Conservation (phyloP, 768 basidiomycete species). For the Hortiboletus campestris region DNA sequence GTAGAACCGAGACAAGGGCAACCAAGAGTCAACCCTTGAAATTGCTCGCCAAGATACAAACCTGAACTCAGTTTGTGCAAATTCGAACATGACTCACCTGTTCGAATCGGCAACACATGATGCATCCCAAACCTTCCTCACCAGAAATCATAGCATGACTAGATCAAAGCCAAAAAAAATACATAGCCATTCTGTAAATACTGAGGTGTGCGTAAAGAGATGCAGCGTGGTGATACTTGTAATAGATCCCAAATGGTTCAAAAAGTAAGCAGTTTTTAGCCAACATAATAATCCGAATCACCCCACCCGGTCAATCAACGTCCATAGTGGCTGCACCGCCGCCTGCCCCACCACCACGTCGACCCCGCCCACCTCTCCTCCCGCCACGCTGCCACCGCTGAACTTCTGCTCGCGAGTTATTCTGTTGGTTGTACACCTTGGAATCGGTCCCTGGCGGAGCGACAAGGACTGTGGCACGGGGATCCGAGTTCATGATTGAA, state of each 20-base stretch:
- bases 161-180: slow-evolving; percentile 11
- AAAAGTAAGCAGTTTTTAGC: slow-evolving; percentile 9
- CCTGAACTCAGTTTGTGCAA: background rate
- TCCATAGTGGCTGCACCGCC: slow-evolving; percentile 25
- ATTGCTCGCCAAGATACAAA: no score
- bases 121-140: background rate
- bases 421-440: slow-evolving; percentile 44
- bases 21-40: background rate
- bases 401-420: slow-evolving; percentile 20
- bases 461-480: slow-evolving; percentile 67
- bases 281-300: background rate
- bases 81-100: background rate
- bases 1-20: background rate
- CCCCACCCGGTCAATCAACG: slow-evolving; percentile 20
- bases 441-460: slow-evolving; percentile 67
- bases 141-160: background rate
- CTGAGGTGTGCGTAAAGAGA: slow-evolving; percentile 21
- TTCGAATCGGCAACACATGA: background rate
- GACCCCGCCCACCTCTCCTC: slow-evolving; percentile 23
- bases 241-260: slow-evolving; percentile 12
- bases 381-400: slow-evolving; percentile 30
- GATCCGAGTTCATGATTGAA: slow-evolving; percentile 53
- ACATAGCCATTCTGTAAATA: slow-evolving; percentile 27
- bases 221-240: slow-evolving; percentile 16
- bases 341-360: slow-evolving; percentile 22